Conservation (phyloP, 148 eudicot species). For the Camellia sinensis region DNA sequence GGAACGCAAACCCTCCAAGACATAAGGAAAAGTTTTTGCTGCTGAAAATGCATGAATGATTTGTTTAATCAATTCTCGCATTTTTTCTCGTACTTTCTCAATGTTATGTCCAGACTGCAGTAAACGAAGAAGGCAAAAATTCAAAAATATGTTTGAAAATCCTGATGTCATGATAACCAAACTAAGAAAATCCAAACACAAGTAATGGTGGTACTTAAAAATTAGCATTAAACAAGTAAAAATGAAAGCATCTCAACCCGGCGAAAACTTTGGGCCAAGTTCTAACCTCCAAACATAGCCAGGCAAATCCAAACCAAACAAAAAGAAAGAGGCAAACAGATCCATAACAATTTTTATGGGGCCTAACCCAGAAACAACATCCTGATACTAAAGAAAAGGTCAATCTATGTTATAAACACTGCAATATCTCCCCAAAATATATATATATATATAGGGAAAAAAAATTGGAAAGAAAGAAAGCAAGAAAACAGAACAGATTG, state of each 20-base stretch:
- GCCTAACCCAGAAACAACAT: not conserved
- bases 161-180: not conserved
- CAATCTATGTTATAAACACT: too few relatives aligned
- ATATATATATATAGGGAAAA: too few relatives aligned
- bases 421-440: too few relatives aligned
- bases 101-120: conserved; percentile 92
- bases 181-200: conserved; percentile 2
- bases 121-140: conserved; percentile 8
- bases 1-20: conserved; percentile 88
- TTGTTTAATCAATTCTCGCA: conserved; percentile 79
- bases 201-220: not conserved
- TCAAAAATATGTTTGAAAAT: not conserved
- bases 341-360: not conserved
- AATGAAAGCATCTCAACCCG: not conserved
- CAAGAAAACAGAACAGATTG: not conserved
- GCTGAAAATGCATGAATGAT: conserved; percentile 74
- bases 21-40: conserved; percentile 75
- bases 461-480: not conserved
- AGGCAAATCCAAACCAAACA: too few relatives aligned
- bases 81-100: conserved; percentile 85
- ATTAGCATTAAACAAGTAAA: not conserved
- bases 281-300: too few relatives aligned
- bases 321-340: not conserved
- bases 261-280: not conserved
- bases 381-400: not conserved